Conservation (phyloP, 305 asterid species). For the Fraxinus nigra region DNA sequence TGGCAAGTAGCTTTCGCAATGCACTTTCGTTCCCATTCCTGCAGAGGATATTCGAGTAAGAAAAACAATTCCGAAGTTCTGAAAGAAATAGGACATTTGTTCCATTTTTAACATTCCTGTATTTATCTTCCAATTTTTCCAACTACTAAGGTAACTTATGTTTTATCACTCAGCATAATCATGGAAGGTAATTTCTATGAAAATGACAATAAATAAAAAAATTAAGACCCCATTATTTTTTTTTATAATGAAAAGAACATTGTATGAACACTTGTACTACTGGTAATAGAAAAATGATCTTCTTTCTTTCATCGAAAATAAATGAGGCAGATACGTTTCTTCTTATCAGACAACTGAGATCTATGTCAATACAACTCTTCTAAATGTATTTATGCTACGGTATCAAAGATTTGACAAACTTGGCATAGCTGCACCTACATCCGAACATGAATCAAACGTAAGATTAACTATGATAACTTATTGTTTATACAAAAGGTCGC, state of each 20-base stretch:
- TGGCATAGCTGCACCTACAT: not conserved
- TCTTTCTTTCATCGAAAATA: not conserved
- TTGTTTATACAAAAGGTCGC: not conserved
- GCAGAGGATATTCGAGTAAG: slow-evolving; percentile 23
- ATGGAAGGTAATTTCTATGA: not conserved
- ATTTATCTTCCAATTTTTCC: not conserved
- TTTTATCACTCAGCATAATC: not conserved
- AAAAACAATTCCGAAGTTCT: not conserved
- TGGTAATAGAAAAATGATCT: not conserved
- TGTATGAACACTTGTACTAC: not conserved
- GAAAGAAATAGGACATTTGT: not conserved
- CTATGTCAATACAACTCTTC: not conserved
- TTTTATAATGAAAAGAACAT: not conserved
- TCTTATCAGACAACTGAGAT: not conserved
- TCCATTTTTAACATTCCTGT: not conserved
- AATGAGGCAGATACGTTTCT: not conserved
- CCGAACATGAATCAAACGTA: not conserved
- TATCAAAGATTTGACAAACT: not conserved
- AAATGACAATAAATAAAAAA: not conserved
- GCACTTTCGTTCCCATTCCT: slow-evolving; percentile 93
- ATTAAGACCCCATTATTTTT: not conserved
- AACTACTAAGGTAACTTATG: not conserved
- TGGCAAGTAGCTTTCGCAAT: slow-evolving; percentile 67
- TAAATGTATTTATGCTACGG: not conserved
- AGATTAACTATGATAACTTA: not conserved